Base-by-base conservation (phyloP, 352 stramenopile genomes). In the Phytophthora aleatoria region DNA sequence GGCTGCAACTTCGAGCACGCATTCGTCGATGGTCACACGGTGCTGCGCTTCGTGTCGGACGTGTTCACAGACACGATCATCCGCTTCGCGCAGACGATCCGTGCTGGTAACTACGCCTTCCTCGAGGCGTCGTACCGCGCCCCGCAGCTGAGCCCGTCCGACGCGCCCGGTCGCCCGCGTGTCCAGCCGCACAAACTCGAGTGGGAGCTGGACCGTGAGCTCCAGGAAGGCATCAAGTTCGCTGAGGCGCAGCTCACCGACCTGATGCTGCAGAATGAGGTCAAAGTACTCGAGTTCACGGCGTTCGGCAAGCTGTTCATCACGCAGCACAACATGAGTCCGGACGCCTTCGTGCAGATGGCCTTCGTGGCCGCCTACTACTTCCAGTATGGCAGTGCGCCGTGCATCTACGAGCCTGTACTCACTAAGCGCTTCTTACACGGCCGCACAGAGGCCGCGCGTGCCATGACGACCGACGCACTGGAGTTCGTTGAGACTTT, bases 1-100 rank as follows among this genome's bases (percentile, higher is more conserved):
- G 94, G 94, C 16, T 93, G 98, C 70, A 99, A 98, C 79, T 99
- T 99, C 81, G 96, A 99, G 83, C 96, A 99, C 77, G 97, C 92
- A 54, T 96, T 97, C 33, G 96, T 98, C 43, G 96, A 99, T 74
- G 96, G 96, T 15, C 96, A 99, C 82, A 99, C 96, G n/a, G 95
- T 98, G 15, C 71, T 97, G 50, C 86, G 87, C 43, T 93, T 95
- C 54, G 85, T 92, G 15, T 96, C 85, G 48, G 89, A 97, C 65
- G 82, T 97, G 35, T 96, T 94, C 79, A 96, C 90, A 5, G 91
- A 97, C 74, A 96, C 87, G 10, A 95, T 96, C 67, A 95, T 96
- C 53, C 85, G 89, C 36, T 98, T 98, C 78, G 95, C 92, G 33
- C 89, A 97, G 75, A 96, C 85, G 15, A 98, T 98, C 62, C 96